A percentile compares a stretch with the other conserved stretches of the same genome.
These are phyloP conservation scores for Populus hybrid DNA, from an alignment of 441 rosid species.

Conservation along the genomic window DNA sequence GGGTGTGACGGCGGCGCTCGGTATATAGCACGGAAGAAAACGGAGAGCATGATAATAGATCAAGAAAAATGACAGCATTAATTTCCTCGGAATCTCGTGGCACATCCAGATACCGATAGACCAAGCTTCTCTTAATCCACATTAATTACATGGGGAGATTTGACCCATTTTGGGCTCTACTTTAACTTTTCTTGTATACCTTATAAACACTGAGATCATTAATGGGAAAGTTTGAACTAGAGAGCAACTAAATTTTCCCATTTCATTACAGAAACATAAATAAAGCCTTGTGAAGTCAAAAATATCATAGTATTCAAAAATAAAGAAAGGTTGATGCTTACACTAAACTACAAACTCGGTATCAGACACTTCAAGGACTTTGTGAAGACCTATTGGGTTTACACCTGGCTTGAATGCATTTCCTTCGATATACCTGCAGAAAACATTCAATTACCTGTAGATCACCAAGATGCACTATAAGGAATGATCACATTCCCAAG, in stretches of 20 bases:
- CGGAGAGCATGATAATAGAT: neutral
- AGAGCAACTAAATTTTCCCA: neutral
- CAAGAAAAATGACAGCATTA: neutral
- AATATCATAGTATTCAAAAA: neutral
- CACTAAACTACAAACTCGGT: constrained; percentile 59
- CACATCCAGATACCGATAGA: neutral
- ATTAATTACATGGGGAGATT: neutral
- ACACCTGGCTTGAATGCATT: constrained; percentile 63
- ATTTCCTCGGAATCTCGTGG: neutral
- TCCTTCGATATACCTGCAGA: constrained; percentile 73
- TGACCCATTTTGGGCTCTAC: neutral
- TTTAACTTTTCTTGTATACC: neutral
- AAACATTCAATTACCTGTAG: constrained; percentile 7
- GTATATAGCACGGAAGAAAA: neutral
- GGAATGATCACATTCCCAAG: neutral
- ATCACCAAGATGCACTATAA: neutral
- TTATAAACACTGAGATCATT: neutral
- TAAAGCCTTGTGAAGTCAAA: neutral
- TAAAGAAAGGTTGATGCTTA: constrained; percentile 1
- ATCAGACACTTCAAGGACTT: constrained; percentile 65
- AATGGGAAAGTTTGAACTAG: neutral
- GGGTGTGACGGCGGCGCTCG: neutral
- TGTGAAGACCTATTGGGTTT: constrained; percentile 66
- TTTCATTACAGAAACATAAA: constrained; percentile 8
- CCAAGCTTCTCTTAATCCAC: neutral